Evolutionary conservation across 2,329 filamentous ascomycete species (phyloP), one percentile per base, ranked within the genome.

Genomic region (Blumeriella jaapii): DNA sequence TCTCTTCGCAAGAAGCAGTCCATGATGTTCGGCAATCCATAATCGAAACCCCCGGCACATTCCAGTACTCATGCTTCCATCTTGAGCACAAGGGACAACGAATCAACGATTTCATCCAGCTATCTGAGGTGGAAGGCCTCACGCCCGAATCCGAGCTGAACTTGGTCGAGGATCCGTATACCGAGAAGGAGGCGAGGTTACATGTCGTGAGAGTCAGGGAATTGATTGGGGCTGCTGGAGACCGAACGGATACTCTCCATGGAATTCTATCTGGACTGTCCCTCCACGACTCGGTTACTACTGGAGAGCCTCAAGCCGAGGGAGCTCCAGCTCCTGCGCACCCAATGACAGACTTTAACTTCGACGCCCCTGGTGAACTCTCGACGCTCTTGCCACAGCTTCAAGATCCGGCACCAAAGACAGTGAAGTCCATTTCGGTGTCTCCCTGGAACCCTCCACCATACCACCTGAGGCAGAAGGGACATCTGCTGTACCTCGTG

Each of bases 51-150:
- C 91, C 91, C 4, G 71, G 80, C 41, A 93, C 89, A 33, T 91
- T 95, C 64, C 86, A 93, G 61, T 95, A 95, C 66, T 93, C 91
- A 34, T 98, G 91, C 68, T 98, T 98, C 67, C 91, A 98, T 63
- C 77, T 98, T 52, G 87, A 96, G 63, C 78, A 87, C 63, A 78
- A 83, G 40, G 84, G 85, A 49, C 68, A 82, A 61, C 81, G 82
- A 47, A 80, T 98, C 69, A 96, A 96, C 60, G 91, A 98, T 61
- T 96, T 91, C 53, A 73, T 93, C 40, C 81, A 93, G 58, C 72
- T 98, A 43, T 86, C 84, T 36, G 89, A 98, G 56, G 82, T 98
- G 36, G 71, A 81, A 30, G 85, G 74, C 38, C 71, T 98, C 36
- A 73, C 74, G 34, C 62, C 79, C 20, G 78, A 86, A 44, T 82